Evolutionary conservation across 257 asterid species (phyloP).

Genomic region (Scutellaria baicalensis): DNA sequence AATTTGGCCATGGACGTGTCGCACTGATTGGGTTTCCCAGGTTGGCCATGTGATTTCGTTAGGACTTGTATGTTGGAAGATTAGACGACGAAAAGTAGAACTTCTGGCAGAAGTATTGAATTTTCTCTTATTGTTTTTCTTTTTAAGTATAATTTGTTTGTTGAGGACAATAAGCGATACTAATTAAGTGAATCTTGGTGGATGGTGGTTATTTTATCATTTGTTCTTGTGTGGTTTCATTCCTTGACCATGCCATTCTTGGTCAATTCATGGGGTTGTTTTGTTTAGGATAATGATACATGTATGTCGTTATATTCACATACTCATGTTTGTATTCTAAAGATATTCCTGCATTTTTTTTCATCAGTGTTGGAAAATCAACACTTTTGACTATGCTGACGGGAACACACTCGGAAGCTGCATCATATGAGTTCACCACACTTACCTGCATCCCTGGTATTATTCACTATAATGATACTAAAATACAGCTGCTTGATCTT

Average conservation of each 20-base stretch:
- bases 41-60: conserved; percentile 33
- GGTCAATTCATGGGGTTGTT: background rate
- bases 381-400: conserved; percentile 93
- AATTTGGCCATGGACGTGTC: conserved; percentile 96
- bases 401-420: conserved; percentile 99
- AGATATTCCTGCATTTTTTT: background rate
- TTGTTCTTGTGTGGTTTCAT: background rate
- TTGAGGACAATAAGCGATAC: background rate
- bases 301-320: background rate
- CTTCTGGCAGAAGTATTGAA: background rate
- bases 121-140: background rate
- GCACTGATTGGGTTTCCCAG: conserved; percentile 99
- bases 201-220: conserved; percentile 12
- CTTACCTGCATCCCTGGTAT: conserved; percentile 99
- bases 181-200: conserved; percentile 2
- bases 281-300: background rate
- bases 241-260: conserved; percentile 3
- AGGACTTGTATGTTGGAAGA: background rate
- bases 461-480: conserved; percentile 92
- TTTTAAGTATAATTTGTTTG: background rate
- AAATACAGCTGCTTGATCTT: conserved; percentile 97
- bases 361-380: conserved; percentile 88
- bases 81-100: background rate
- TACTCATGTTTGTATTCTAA: background rate
- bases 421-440: conserved; percentile 95